phyloP scores from a whole-genome alignment of 2,329 filamentous ascomycete species.

The Ophiosphaerella narmari region DNA sequence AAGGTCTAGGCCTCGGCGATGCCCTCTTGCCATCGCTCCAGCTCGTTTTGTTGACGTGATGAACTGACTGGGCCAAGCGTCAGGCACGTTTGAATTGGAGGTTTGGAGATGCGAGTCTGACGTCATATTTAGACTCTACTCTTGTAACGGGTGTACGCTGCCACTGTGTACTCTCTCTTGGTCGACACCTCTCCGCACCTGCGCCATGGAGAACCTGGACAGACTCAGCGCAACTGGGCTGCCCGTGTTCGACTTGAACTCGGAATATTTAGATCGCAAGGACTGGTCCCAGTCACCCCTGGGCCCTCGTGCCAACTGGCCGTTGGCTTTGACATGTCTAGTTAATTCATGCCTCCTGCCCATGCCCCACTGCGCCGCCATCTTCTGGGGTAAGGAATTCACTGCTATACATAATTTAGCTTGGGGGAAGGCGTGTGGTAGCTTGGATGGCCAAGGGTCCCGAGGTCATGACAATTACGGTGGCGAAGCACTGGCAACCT shows the following conservation, averaged over 20 bases:
- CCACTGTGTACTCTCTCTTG: too few species aligned
- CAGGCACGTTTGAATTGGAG: too few species aligned
- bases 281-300: slow-evolving; percentile 39
- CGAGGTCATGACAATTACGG: slow-evolving; percentile 37
- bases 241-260: slow-evolving; percentile 38
- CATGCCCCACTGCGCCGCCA: slow-evolving; percentile 48
- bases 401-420: slow-evolving; percentile 48
- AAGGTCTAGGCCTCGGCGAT: too few species aligned
- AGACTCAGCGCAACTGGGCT: slow-evolving; percentile 36
- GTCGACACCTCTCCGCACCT: neutral
- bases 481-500: slow-evolving; percentile 39
- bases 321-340: slow-evolving; percentile 35
- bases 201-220: slow-evolving; percentile 39
- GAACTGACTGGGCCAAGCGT: too few species aligned
- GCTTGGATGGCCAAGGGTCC: slow-evolving; percentile 42
- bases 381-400: slow-evolving; percentile 50
- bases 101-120: too few species aligned
- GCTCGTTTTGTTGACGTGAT: too few species aligned
- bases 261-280: slow-evolving; percentile 30
- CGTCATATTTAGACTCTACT: too few species aligned
- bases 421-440: slow-evolving; percentile 45
- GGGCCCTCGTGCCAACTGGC: slow-evolving; percentile 44
- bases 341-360: slow-evolving; percentile 45
- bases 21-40: too few species aligned
- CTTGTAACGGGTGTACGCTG: too few species aligned